Evolutionary conservation across 306 rosid genomes (phyloP).

Genomic region (Mucuna pruriens): DNA sequence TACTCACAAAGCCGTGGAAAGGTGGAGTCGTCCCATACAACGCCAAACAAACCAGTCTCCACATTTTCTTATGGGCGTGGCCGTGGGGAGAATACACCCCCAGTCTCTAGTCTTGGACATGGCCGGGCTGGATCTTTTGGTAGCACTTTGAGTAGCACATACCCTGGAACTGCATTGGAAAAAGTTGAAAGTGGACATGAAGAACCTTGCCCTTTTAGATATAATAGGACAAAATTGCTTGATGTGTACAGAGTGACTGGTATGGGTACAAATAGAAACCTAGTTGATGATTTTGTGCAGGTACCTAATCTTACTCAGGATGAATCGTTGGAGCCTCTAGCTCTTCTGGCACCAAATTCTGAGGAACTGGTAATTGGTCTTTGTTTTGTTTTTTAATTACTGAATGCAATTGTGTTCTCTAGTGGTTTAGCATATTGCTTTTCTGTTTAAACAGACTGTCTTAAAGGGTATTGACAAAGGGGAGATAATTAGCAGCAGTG

Average conservation of each 20-base stretch:
- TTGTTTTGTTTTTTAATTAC: constrained; percentile 26
- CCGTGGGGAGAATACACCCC: constrained; percentile 72
- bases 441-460: constrained; percentile 60
- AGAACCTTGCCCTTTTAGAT: constrained; percentile 61
- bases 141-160: constrained; percentile 48
- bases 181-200: constrained; percentile 63
- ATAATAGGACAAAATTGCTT: constrained; percentile 76
- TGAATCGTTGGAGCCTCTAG: constrained; percentile 80
- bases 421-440: constrained; percentile 37
- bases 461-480: constrained; percentile 92
- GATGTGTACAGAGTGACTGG: constrained; percentile 76
- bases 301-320: constrained; percentile 72
- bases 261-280: constrained; percentile 45
- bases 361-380: constrained; percentile 80
- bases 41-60: constrained; percentile 67
- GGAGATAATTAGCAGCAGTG: constrained; percentile 81
- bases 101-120: constrained; percentile 65
- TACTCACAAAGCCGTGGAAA: constrained; percentile 74
- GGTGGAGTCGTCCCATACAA: constrained; percentile 63
- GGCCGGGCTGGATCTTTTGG: constrained; percentile 69
- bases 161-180: constrained; percentile 52
- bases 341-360: constrained; percentile 61
- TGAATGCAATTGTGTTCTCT: constrained; percentile 15
- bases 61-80: constrained; percentile 71
- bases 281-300: constrained; percentile 71